Conservation (phyloP, 2,329 filamentous ascomycete genomes). For the Monilinia fructicola region DNA sequence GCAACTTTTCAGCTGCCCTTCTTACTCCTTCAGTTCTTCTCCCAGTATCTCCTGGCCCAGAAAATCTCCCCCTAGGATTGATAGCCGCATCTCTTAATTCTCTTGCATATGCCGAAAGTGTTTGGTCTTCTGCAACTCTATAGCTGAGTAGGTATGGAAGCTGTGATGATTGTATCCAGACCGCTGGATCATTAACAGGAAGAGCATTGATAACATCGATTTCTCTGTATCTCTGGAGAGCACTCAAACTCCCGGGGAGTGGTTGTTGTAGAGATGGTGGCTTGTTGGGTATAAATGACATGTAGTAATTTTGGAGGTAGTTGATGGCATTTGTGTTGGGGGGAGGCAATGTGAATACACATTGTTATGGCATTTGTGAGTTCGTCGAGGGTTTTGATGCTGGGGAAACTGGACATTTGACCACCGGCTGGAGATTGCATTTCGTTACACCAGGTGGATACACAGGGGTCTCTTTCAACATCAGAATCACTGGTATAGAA, state of each 20-base stretch:
- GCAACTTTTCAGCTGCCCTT: slow-evolving; percentile 18
- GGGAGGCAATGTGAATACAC: slow-evolving; percentile 53
- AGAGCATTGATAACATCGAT: slow-evolving; percentile 38
- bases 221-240: slow-evolving; percentile 20
- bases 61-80: slow-evolving; percentile 2
- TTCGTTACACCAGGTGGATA: slow-evolving; percentile 46
- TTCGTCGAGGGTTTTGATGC: slow-evolving; percentile 44
- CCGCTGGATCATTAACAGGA: slow-evolving; percentile 44
- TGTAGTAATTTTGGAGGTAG: slow-evolving; percentile 53
- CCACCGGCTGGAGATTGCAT: slow-evolving; percentile 42
- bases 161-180: slow-evolving; percentile 50
- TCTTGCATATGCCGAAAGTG: slow-evolving; percentile 34
- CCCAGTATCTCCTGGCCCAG: neutral
- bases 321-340: slow-evolving; percentile 53
- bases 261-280: slow-evolving; percentile 44
- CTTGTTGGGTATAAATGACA: slow-evolving; percentile 49
- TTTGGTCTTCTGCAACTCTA: slow-evolving; percentile 45
- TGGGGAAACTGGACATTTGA: slow-evolving; percentile 46
- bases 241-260: slow-evolving; percentile 37
- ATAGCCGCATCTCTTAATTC: slow-evolving; percentile 8
- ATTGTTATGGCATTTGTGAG: slow-evolving; percentile 50
- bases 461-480: slow-evolving; percentile 40
- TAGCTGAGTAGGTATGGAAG: slow-evolving; percentile 49
- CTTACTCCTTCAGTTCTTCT: slow-evolving; percentile 1
- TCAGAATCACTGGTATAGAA: slow-evolving; percentile 40